Evolutionary conservation across 805 yeast species (phyloP).

Genomic region (Pichia thaimueangensis): DNA sequence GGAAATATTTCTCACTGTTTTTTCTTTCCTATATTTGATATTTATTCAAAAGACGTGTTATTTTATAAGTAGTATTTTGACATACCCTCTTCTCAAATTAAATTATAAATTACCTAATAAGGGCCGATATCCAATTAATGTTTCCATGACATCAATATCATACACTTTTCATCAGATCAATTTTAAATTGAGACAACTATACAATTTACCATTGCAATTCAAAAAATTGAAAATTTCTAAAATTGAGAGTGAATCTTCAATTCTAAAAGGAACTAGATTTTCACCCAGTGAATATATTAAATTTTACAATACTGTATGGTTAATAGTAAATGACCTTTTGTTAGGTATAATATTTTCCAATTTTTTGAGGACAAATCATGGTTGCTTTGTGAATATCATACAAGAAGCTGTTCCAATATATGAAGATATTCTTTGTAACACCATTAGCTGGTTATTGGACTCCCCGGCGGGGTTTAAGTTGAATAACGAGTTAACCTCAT

Average conservation of each 20-base stretch:
- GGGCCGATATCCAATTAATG: background rate
- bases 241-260: conserved; percentile 36
- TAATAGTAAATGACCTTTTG: conserved; percentile 73
- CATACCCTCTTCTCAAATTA: conserved; percentile 13
- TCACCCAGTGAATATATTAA: conserved; percentile 56
- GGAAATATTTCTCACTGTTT: background rate
- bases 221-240: conserved; percentile 38
- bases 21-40: conserved; percentile 3
- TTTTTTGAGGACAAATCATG: conserved; percentile 27
- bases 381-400: conserved; percentile 8
- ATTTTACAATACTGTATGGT: conserved; percentile 84
- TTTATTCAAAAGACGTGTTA: conserved; percentile 13
- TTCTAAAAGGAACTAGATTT: conserved; percentile 33
- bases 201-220: conserved; percentile 77
- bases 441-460: conserved; percentile 70
- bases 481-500: conserved; percentile 76
- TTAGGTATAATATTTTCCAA: conserved; percentile 61
- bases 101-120: background rate
- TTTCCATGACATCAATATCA: conserved; percentile 11
- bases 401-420: conserved; percentile 28
- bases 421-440: conserved; percentile 25
- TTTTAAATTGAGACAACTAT: conserved; percentile 65
- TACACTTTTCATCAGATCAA: conserved; percentile 70
- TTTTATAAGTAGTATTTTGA: conserved; percentile 9
- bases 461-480: conserved; percentile 94